Base-by-base conservation (phyloP, 129 eudicot species). In the Pulicaria dysenterica region DNA sequence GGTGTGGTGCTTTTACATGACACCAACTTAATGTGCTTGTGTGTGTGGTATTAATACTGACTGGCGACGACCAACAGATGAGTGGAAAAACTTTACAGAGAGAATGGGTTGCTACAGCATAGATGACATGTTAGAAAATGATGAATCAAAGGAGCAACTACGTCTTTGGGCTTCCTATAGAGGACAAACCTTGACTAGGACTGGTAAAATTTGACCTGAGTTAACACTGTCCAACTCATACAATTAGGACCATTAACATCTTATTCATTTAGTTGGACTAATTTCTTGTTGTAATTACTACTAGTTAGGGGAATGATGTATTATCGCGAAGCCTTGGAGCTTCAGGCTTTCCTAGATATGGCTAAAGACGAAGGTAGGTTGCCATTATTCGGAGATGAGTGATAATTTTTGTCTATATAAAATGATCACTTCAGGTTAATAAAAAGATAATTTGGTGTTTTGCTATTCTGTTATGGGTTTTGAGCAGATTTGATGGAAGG, bases 281-380 rank as follows among this genome's bases (percentile, higher is more conserved):
- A 81, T 80, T 41, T 39, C 58, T 48, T 42, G 31, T 24, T 24
- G 31, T 65, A 12, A 41, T 45, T n/a, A 39, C 48, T 74, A 60
- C 15, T 85, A 87, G 95, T 91, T 37, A 74, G 97, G 64, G 97
- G 97, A 45, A 91, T 91, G 97, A 91, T 91, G 97, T 91, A 91
- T 76, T 91, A 91, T 69, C 91, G 95, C 17, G 85, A 85, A 85
- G 97, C 97, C 48, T 73, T 90, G 46, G 96, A 90, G 68, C 96
- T 90, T 81, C 96, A 90, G 77, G 94, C 94, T n/a, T 91, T 91
- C 80, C 95, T 91, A 55, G 97, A 91, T 82, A 91, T 91, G 97
- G 97, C 91, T 58, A 70, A 83, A 76, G 91, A 91, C 69, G 87
- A 91, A 64, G 97, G 97, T 91, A 87, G 36, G 17, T 41, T 11